These are phyloP conservation scores for Arthrocladium fulminans DNA, from an alignment of 2,329 filamentous ascomycete species.

Conservation along the genomic window DNA sequence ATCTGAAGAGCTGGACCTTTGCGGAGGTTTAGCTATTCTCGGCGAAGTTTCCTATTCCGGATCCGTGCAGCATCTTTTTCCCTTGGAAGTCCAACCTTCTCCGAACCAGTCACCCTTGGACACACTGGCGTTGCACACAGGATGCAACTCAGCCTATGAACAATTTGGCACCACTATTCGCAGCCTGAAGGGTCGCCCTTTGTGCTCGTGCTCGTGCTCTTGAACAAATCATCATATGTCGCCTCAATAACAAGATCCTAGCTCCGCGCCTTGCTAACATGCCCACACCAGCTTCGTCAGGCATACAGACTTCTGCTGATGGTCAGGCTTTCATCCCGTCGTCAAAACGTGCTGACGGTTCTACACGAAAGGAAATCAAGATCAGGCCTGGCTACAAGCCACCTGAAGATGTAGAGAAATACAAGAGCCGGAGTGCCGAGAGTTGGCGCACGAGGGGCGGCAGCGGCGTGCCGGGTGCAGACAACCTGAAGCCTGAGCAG, in stretches of 20 bases:
- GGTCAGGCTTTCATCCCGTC: conserved; percentile 85
- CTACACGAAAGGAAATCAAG: conserved; percentile 86
- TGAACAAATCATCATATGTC: not conserved
- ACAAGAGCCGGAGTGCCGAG: conserved; percentile 86
- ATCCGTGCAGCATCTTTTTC: not conserved
- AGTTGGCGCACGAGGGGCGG: conserved; percentile 67
- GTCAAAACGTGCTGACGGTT: conserved; percentile 77
- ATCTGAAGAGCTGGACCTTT: not conserved
- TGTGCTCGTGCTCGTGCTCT: not conserved
- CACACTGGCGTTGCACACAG: too few relatives aligned
- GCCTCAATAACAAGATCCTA: not conserved
- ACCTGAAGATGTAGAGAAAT: conserved; percentile 89
- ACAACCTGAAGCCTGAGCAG: conserved; percentile 41
- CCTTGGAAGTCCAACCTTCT: too few relatives aligned
- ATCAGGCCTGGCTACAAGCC: conserved; percentile 89
- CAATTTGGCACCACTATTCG: too few relatives aligned
- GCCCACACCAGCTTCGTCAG: conserved; percentile 36
- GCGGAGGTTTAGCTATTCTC: not conserved
- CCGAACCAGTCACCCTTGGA: too few relatives aligned
- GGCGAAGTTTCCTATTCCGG: not conserved
- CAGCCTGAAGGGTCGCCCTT: too few relatives aligned
- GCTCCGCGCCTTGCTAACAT: conserved; percentile 3
- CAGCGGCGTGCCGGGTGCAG: conserved; percentile 67
- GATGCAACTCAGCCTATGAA: too few relatives aligned
- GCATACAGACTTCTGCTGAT: conserved; percentile 69